Conservation (phyloP, 1,139 yeast genomes). For the Taiozyma sp. region DNA sequence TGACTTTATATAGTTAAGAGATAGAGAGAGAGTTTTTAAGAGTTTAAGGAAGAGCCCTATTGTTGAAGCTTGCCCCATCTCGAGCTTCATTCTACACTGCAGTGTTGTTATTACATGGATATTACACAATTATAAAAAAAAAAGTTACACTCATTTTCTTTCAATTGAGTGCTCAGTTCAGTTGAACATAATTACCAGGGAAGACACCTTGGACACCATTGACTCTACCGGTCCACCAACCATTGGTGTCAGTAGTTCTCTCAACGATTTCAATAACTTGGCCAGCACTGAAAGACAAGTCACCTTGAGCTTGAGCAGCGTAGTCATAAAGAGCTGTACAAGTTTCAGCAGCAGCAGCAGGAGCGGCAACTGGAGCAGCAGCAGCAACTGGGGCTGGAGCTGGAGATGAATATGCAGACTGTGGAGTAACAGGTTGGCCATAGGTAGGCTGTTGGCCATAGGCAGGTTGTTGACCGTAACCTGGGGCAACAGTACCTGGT, state of each 20-base stretch:
- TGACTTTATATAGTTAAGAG: no score
- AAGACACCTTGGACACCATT: constrained; percentile 88
- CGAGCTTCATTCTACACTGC: neutral
- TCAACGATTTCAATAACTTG: constrained; percentile 79
- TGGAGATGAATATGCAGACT: constrained; percentile 13
- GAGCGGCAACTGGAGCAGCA: constrained; percentile 25
- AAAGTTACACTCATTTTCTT: neutral
- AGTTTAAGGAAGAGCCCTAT: neutral
- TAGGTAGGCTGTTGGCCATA: constrained; percentile 26
- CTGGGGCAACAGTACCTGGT: constrained; percentile 17
- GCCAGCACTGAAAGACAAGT: constrained; percentile 82
- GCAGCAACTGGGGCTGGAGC: constrained; percentile 24
- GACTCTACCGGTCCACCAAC: constrained; percentile 97
- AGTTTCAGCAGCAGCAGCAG: constrained; percentile 41
- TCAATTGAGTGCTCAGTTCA: constrained; percentile 31
- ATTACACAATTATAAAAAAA: neutral
- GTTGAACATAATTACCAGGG: constrained; percentile 93
- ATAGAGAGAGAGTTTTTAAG: neutral
- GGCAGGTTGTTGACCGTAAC: constrained; percentile 17
- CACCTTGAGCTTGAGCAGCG: constrained; percentile 86
- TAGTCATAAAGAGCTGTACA: constrained; percentile 78
- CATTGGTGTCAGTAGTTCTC: constrained; percentile 78
- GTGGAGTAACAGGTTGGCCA: constrained; percentile 27
- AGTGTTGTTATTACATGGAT: neutral
- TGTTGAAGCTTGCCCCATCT: no score